Evolutionary conservation across 495 filamentous ascomycete species (phyloP).

Genomic region (Schizothecium vesticola): DNA sequence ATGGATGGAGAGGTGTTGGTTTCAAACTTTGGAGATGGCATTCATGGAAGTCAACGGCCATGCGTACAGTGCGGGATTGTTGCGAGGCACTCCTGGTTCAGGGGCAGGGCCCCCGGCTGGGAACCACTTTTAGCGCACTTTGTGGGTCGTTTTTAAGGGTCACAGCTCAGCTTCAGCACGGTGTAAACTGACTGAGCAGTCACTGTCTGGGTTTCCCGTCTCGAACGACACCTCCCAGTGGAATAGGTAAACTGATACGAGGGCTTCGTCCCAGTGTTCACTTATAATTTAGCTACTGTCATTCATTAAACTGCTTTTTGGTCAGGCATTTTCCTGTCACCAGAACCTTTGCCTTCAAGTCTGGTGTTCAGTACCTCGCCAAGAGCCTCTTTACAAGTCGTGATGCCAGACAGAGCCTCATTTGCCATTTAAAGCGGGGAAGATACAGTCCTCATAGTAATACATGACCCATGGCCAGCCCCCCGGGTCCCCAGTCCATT

Average conservation of each 20-base stretch:
- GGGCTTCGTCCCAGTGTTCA: too few species aligned
- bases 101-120: background rate
- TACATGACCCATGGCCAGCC: conserved; percentile 18
- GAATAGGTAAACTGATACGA: background rate
- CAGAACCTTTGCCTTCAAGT: background rate
- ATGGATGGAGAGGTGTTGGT: background rate
- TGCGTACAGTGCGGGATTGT: background rate
- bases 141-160: background rate
- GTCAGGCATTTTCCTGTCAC: background rate
- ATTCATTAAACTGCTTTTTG: background rate
- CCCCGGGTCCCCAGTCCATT: conserved; percentile 1
- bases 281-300: background rate
- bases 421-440: conserved; percentile 19
- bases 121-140: background rate
- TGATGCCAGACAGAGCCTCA: conserved; percentile 3
- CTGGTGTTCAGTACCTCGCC: background rate
- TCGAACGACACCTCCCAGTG: background rate
- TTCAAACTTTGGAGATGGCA: background rate
- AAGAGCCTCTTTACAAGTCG: background rate
- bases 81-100: background rate
- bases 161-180: background rate
- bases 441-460: conserved; percentile 28
- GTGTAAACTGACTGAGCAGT: background rate
- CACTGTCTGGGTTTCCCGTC: background rate
- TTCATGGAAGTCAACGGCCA: background rate